Evolutionary conservation across 352 stramenopile species (phyloP).

Genomic region (Elongisporangium senticosum): DNA sequence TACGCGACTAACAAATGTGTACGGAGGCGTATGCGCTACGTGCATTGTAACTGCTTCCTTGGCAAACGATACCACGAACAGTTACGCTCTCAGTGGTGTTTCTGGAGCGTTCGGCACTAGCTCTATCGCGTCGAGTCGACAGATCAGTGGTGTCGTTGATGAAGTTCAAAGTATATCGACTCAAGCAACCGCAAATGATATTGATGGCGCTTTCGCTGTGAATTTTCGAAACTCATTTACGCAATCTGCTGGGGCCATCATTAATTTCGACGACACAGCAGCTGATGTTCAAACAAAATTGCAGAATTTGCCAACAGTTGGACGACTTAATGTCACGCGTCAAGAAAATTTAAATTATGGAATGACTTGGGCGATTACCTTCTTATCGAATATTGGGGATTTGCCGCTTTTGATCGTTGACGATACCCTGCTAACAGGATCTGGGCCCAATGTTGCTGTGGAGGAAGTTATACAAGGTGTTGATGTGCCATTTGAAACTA

Average conservation of each 20-base stretch:
- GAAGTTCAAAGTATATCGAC: constrained; percentile 65
- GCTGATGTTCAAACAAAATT: constrained; percentile 70
- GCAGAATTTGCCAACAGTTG: constrained; percentile 55
- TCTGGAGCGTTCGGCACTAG: constrained; percentile 32
- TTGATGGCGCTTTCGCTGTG: constrained; percentile 51
- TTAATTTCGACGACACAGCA: constrained; percentile 70
- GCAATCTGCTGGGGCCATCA: constrained; percentile 30
- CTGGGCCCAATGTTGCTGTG: constrained; percentile 28
- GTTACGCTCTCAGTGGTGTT: constrained; percentile 20
- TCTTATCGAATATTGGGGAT: constrained; percentile 65
- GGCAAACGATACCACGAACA: constrained; percentile 31
- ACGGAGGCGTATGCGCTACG: constrained; percentile 29
- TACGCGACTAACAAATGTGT: constrained; percentile 34
- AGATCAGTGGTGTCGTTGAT: constrained; percentile 49
- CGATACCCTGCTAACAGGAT: constrained; percentile 34
- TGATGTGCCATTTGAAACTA: constrained; percentile 53
- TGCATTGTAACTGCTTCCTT: constrained; percentile 36
- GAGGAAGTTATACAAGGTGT: constrained; percentile 58
- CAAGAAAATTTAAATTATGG: constrained; percentile 35
- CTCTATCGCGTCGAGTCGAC: constrained; percentile 39
- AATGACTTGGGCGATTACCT: constrained; percentile 61
- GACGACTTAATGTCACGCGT: constrained; percentile 54
- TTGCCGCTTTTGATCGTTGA: constrained; percentile 45
- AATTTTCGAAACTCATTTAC: constrained; percentile 57
- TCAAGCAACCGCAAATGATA: constrained; percentile 24